Conservation (phyloP, 2,329 filamentous ascomycete species). For the Fusarium luffae region DNA sequence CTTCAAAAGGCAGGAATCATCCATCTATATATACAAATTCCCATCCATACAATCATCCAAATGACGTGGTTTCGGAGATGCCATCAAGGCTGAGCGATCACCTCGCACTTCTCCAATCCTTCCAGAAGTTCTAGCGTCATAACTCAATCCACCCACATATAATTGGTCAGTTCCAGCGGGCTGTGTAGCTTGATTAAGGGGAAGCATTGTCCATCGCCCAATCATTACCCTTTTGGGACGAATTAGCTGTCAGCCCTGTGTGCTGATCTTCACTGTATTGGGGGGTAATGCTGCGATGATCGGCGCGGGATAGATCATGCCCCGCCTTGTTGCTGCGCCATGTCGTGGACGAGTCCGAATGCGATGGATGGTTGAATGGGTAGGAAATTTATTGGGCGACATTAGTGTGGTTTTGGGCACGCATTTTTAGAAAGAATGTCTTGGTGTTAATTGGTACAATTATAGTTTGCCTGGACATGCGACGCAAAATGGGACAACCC, state of each 20-base stretch:
- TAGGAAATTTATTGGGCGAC: background rate
- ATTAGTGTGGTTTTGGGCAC: background rate
- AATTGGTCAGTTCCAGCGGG: background rate
- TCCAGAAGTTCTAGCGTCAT: background rate
- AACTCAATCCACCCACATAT: background rate
- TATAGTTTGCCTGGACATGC: too few species aligned
- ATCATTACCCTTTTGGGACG: background rate
- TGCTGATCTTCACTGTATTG: background rate
- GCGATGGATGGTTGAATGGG: background rate
- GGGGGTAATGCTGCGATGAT: background rate
- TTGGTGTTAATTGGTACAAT: too few species aligned
- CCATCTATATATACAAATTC: background rate
- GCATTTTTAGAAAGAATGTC: rapidly evolving
- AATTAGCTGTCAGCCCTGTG: background rate
- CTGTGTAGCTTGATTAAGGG: background rate
- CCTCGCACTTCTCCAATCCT: background rate
- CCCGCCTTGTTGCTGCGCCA: background rate
- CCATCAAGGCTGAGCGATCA: background rate
- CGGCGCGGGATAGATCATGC: background rate
- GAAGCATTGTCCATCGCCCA: background rate
- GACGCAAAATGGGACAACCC: too few species aligned
- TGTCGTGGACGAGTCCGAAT: background rate
- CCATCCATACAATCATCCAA: background rate
- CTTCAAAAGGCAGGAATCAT: background rate
- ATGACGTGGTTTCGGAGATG: background rate